Conservation (phyloP, 2,329 filamentous ascomycete genomes). For the Hirsutella minnesotensis region DNA sequence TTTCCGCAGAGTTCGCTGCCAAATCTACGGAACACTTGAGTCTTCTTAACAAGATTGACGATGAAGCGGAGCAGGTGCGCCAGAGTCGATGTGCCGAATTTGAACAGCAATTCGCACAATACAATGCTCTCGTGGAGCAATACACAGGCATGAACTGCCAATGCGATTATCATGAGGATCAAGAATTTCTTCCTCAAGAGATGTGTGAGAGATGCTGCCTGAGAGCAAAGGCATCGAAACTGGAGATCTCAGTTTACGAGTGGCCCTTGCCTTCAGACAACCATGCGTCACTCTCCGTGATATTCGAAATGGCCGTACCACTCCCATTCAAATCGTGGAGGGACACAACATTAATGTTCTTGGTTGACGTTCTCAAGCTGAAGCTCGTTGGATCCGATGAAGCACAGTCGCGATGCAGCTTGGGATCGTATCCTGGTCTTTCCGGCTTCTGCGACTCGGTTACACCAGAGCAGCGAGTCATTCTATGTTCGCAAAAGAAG, state of each 20-base stretch:
- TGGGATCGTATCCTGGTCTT: too few relatives aligned
- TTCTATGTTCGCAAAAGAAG: too few relatives aligned
- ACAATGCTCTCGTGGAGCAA: neutral
- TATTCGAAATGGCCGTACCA: conserved; percentile 41
- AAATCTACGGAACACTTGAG: neutral
- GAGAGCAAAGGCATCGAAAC: neutral
- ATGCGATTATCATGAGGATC: too few relatives aligned
- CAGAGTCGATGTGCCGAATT: neutral
- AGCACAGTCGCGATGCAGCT: neutral
- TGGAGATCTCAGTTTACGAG: conserved; percentile 20
- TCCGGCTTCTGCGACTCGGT: too few relatives aligned
- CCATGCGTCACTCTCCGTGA: conserved; percentile 24
- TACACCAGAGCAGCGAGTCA: too few relatives aligned
- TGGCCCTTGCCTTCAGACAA: conserved; percentile 36
- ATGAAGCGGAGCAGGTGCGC: neutral
- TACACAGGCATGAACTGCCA: neutral
- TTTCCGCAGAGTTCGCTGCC: conserved; percentile 12
- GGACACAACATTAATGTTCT: conserved; percentile 28
- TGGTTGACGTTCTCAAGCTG: conserved; percentile 21
- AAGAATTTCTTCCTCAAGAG: too few relatives aligned
- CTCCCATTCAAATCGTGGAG: conserved; percentile 31
- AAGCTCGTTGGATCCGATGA: neutral
- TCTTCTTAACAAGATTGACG: neutral
- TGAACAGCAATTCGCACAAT: neutral
- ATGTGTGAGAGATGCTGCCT: neutral